These are phyloP conservation scores for Solanum etuberosum DNA, from an alignment of 257 asterid species.

Conservation along the genomic window DNA sequence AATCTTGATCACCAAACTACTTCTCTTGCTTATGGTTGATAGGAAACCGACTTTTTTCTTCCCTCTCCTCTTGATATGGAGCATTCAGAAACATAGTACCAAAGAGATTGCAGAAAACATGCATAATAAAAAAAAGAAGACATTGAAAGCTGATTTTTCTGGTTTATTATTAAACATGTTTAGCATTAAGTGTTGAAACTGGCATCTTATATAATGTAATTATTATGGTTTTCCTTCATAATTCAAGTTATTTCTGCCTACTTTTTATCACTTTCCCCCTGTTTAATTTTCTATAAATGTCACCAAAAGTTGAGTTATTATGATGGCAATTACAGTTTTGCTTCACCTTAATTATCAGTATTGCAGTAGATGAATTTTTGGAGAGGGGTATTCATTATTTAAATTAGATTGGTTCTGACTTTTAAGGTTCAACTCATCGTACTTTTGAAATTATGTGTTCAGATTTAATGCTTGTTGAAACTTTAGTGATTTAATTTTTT, in stretches of 20 bases:
- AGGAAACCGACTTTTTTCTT: conserved; percentile 13
- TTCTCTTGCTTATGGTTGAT: conserved; percentile 2
- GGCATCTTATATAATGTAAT: conserved; percentile 13
- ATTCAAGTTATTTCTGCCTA: neutral
- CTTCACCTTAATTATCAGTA: neutral
- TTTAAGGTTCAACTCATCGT: neutral
- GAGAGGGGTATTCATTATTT: neutral
- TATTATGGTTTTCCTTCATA: neutral
- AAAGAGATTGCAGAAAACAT: neutral
- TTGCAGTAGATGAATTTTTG: neutral
- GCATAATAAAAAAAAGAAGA: neutral
- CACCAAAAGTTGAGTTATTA: neutral
- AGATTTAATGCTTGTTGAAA: neutral
- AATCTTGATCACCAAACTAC: conserved; percentile 5
- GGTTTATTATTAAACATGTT: neutral
- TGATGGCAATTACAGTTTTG: neutral
- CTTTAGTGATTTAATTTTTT: neutral
- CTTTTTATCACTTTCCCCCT: neutral
- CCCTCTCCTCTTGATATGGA: conserved; percentile 7
- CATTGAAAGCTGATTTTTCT: neutral
- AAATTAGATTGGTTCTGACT: neutral
- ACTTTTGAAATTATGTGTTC: neutral
- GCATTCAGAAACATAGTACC: neutral
- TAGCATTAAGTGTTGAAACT: neutral
- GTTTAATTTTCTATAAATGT: neutral